These are phyloP conservation scores for Pichia californica DNA, from an alignment of 805 yeast species.

Conservation along the genomic window DNA sequence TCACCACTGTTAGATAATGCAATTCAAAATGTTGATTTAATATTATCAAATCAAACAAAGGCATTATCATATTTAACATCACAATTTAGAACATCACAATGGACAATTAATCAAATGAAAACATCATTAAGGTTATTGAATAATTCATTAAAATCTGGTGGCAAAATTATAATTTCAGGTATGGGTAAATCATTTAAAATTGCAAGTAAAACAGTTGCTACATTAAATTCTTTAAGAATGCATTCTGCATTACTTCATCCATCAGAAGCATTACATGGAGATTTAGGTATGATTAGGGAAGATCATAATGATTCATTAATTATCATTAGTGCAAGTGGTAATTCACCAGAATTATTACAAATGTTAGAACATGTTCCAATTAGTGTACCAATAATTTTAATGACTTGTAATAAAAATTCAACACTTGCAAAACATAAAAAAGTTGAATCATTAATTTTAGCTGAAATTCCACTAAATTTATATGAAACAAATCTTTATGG, in stretches of 20 bases:
- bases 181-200: conserved; percentile 83
- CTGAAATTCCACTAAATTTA: conserved; percentile 52
- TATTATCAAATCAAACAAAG: conserved; percentile 40
- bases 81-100: conserved; percentile 41
- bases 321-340: conserved; percentile 74
- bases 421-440: conserved; percentile 45
- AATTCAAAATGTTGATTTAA: conserved; percentile 30
- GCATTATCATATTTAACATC: conserved; percentile 39
- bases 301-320: conserved; percentile 51
- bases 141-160: conserved; percentile 40
- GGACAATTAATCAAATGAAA: conserved; percentile 39
- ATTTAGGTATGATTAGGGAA: conserved; percentile 62
- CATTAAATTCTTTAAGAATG: conserved; percentile 72
- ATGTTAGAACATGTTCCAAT: conserved; percentile 53
- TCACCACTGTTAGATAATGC: conserved; percentile 24
- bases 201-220: conserved; percentile 72
- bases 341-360: conserved; percentile 65
- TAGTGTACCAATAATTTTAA: conserved; percentile 47
- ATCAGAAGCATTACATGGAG: conserved; percentile 86
- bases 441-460: conserved; percentile 48
- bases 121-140: conserved; percentile 39
- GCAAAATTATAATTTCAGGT: conserved; percentile 73
- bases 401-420: conserved; percentile 59
- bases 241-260: conserved; percentile 70
- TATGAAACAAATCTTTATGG: conserved; percentile 67